These are phyloP conservation scores for Geotrichum macrosporum DNA, from an alignment of 1,139 yeast species.

Conservation along the genomic window DNA sequence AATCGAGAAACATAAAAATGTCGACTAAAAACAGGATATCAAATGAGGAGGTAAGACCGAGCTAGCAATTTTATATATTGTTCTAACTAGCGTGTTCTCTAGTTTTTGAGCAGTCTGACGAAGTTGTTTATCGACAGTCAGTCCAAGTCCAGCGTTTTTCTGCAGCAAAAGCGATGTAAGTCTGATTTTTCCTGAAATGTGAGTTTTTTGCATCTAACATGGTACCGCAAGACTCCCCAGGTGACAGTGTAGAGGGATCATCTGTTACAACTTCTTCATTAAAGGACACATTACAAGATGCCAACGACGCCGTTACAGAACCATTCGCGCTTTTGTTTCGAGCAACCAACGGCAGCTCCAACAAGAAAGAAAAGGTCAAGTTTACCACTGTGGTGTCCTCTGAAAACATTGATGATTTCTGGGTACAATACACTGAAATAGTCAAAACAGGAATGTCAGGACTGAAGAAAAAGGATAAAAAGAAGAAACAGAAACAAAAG, in stretches of 20 bases:
- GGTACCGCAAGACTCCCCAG: slow-evolving; percentile 12
- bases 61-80: neutral
- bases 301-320: slow-evolving; percentile 20
- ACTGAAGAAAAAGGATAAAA: slow-evolving; percentile 56
- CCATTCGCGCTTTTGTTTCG: slow-evolving; percentile 28
- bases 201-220: neutral
- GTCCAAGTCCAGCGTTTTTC: slow-evolving; percentile 42
- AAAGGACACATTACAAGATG: slow-evolving; percentile 15
- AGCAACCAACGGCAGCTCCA: slow-evolving; percentile 55
- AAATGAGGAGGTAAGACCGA: slow-evolving; percentile 27
- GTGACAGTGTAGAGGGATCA: slow-evolving; percentile 17
- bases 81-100: neutral
- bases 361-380: slow-evolving; percentile 48
- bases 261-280: slow-evolving; percentile 13
- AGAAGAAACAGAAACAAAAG: slow-evolving; percentile 21
- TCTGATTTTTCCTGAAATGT: slow-evolving; percentile 1
- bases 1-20: slow-evolving; percentile 3
- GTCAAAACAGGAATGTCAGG: slow-evolving; percentile 61
- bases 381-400: slow-evolving; percentile 61
- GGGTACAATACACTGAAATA: slow-evolving; percentile 62
- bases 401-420: slow-evolving; percentile 56
- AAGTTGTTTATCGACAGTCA: slow-evolving; percentile 32
- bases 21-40: slow-evolving; percentile 22
- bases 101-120: slow-evolving; percentile 34
- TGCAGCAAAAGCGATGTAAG: slow-evolving; percentile 35